Evolutionary conservation across 2,329 filamentous ascomycete genomes (phyloP).

Genomic region (Zelopaecilomyces penicillatus): DNA sequence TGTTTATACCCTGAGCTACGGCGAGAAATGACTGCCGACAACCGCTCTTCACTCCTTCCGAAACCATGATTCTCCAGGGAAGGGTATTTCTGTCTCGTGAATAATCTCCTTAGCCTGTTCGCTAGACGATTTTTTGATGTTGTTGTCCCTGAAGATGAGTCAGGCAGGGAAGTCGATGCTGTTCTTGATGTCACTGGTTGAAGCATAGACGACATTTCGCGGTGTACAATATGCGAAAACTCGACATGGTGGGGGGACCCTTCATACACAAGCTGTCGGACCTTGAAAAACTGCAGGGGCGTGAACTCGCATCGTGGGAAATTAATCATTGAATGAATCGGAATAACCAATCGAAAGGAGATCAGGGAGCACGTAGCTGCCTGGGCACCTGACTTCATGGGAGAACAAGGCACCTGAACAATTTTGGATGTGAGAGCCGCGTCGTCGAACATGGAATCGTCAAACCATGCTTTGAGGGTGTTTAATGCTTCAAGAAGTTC

Average conservation of each 20-base stretch:
- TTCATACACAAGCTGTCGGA: slow-evolving; percentile 54
- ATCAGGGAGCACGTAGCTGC: slow-evolving; percentile 29
- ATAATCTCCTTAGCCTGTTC: background rate
- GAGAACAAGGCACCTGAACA: slow-evolving; percentile 33
- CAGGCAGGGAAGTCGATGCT: slow-evolving; percentile 1
- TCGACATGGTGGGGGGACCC: slow-evolving; percentile 39
- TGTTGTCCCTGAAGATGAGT: background rate
- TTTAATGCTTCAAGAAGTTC: slow-evolving; percentile 36
- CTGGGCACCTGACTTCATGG: background rate
- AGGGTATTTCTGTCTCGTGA: too few relatives aligned
- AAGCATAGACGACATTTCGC: slow-evolving; percentile 42
- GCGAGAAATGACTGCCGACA: slow-evolving; percentile 4
- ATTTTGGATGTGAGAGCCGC: slow-evolving; percentile 35
- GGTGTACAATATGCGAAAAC: slow-evolving; percentile 52
- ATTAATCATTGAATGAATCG: slow-evolving; percentile 47
- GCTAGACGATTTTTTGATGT: background rate
- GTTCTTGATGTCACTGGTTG: slow-evolving; percentile 11
- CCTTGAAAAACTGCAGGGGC: slow-evolving; percentile 57
- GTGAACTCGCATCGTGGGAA: slow-evolving; percentile 48
- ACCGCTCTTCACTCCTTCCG: slow-evolving; percentile 9
- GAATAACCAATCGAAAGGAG: slow-evolving; percentile 52
- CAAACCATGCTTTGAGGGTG: slow-evolving; percentile 32
- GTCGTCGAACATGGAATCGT: slow-evolving; percentile 37
- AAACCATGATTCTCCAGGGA: too few relatives aligned
- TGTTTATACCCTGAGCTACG: slow-evolving; percentile 3